Evolutionary conservation across 768 basidiomycete genomes (phyloP).

Genomic region (Termitomyces sp.): DNA sequence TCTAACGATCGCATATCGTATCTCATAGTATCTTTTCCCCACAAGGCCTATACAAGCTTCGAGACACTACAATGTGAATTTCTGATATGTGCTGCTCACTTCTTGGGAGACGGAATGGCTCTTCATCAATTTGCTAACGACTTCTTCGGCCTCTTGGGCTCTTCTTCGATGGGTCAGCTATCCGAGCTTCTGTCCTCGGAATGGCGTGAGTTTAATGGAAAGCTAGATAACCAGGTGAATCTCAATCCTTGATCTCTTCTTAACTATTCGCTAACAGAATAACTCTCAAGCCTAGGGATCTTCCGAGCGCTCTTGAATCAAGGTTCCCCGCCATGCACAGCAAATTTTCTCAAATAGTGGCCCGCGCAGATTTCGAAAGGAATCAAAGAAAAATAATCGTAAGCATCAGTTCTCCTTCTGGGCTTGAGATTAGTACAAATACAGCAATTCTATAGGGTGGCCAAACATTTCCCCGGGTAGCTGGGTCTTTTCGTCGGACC

Average conservation of each 20-base stretch:
- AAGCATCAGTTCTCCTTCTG: conserved; percentile 11
- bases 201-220: conserved; percentile 21
- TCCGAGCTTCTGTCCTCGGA: conserved; percentile 25
- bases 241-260: not conserved
- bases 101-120: conserved; percentile 84
- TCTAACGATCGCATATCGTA: conserved; percentile 62
- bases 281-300: conserved; percentile 4
- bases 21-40: conserved; percentile 38
- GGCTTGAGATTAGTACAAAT: not conserved
- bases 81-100: conserved; percentile 73
- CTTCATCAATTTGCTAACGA: conserved; percentile 79
- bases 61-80: conserved; percentile 43
- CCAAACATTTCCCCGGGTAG: conserved; percentile 57
- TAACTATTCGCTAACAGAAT: conserved; percentile 4
- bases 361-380: conserved; percentile 49
- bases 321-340: conserved; percentile 30
- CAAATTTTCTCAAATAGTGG: conserved; percentile 38
- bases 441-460: conserved; percentile 47
- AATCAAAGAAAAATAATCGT: conserved; percentile 55
- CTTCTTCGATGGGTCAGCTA: conserved; percentile 24
- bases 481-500: conserved; percentile 45
- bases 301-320: conserved; percentile 44
- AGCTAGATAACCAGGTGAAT: conserved; percentile 16
- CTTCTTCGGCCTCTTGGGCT: conserved; percentile 60
- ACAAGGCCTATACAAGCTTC: conserved; percentile 5